Conservation (phyloP, 345 rosid genomes). For the Carallia pectinifolia region DNA sequence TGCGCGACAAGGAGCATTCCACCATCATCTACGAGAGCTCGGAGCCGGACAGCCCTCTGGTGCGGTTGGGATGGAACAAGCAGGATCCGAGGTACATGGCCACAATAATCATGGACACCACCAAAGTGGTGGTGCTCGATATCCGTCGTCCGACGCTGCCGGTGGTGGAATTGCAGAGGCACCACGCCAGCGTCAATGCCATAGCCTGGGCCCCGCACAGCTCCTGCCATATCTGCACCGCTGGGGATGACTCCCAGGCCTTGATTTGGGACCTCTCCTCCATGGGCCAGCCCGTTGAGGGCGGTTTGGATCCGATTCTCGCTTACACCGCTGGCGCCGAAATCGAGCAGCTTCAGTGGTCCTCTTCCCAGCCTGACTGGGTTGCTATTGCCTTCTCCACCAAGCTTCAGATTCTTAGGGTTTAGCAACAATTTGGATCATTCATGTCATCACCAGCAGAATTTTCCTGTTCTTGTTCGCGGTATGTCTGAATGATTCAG, state of each 20-base stretch:
- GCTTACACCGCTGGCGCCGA: conserved; percentile 97
- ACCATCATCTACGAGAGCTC: conserved; percentile 92
- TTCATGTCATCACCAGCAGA: too few species aligned
- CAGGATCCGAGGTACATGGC: conserved; percentile 99
- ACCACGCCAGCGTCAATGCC: conserved; percentile 85
- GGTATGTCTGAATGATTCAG: too few species aligned
- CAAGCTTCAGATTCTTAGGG: conserved; percentile 97
- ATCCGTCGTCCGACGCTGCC: conserved; percentile 92
- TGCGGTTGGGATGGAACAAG: conserved; percentile 95
- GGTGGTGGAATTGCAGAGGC: conserved; percentile 90
- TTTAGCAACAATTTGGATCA: conserved; percentile 33
- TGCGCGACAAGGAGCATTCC: conserved; percentile 89
- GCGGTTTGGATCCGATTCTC: conserved; percentile 90
- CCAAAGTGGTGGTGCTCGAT: conserved; percentile 92
- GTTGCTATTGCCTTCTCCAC: conserved; percentile 93
- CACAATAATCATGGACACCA: conserved; percentile 89
- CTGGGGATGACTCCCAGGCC: conserved; percentile 96
- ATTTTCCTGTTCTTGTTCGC: too few species aligned
- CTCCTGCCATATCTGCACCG: conserved; percentile 93
- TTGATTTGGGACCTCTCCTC: conserved; percentile 95
- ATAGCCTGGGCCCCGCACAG: conserved; percentile 99
- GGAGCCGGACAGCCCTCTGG: conserved; percentile 86
- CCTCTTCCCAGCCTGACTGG: conserved; percentile 98
- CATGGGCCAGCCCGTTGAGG: conserved; percentile 95
- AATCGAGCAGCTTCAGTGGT: conserved; percentile 97